Evolutionary conservation across 306 rosid genomes (phyloP), one percentile per base, ranked within the genome.

Genomic region (Vigna hirtella): DNA sequence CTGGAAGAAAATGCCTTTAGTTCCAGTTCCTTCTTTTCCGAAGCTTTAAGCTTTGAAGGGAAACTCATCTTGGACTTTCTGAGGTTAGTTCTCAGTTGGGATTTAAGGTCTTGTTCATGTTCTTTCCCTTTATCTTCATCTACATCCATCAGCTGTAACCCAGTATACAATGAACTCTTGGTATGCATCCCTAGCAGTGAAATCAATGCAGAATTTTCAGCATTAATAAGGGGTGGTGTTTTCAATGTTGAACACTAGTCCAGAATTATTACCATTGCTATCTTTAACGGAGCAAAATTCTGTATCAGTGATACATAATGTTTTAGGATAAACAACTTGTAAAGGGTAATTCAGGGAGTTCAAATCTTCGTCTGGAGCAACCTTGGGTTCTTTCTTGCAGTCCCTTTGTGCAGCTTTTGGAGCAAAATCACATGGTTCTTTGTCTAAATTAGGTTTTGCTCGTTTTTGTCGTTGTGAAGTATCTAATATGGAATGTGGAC

Each of bases 361-460:
- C 77, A 79, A 55, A 74, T 77, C 75, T 73, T 71, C 81, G 52
- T 77, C 66, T 18, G 80, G 45, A 84, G 85, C 57, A 79, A 81
- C 80, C 72, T 79, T 69, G 70, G 77, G 30, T 58, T 66, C 88
- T 75, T 55, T 86, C 72, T 63, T 57, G 76, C 76, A 58, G 77
- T 51, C 79, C 64, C 87, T 81, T 28, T 10, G 80, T 42, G 80
- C 81, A 66, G 56, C 28, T 80, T 84, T 77, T 52, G 74, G 30
- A 63, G 72, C 47, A 76, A 86, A 68, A 50, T 87, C 91, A 43
- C 88, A 66, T 22, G 69, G 76, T 64, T 72, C 86, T 74, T 72
- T 58, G 24, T 87, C 89, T 59, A 76, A 58, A 80, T 79, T 85
- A 82, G 76, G 85, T 17, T 82, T 83, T 67, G 26, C 84, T 78